phyloP scores from a whole-genome alignment of 2,329 filamentous ascomycete genomes.

The Aspergillus arachidicola region DNA sequence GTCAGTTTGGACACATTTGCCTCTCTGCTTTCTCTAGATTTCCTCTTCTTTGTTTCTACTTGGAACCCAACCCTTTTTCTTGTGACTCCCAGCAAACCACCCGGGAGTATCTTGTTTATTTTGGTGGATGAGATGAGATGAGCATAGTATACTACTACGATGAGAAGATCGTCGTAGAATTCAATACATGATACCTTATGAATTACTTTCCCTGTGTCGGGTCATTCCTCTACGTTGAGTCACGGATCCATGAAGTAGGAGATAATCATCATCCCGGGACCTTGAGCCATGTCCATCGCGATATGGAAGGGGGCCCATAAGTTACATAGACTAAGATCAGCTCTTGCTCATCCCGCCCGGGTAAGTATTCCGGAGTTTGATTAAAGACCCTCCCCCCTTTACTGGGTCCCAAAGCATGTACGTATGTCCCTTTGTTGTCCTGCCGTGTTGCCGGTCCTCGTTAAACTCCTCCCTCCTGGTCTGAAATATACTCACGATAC shows the following conservation, averaged over 20 bases:
- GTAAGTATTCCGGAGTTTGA: not conserved
- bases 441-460: not conserved
- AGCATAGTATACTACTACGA: slow-evolving; percentile 3
- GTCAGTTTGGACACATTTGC: not conserved
- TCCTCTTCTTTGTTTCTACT: slow-evolving; percentile 8
- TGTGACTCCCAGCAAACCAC: not conserved
- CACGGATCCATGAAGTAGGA: not conserved
- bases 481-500: not conserved
- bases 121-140: slow-evolving; percentile 4
- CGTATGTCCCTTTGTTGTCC: not conserved
- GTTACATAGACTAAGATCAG: not conserved
- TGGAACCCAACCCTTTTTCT: slow-evolving; percentile 1
- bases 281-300: not conserved
- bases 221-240: not conserved
- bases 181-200: slow-evolving; percentile 5
- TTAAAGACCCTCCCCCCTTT: not conserved
- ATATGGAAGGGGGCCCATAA: not conserved
- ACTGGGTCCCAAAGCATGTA: not conserved
- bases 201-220: not conserved
- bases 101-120: not conserved
- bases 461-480: not conserved
- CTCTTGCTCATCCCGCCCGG: not conserved
- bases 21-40: not conserved
- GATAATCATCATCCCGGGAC: not conserved
- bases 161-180: not conserved